These are phyloP conservation scores for Flaveria robusta DNA, from an alignment of 129 eudicot genomes.

Conservation along the genomic window DNA sequence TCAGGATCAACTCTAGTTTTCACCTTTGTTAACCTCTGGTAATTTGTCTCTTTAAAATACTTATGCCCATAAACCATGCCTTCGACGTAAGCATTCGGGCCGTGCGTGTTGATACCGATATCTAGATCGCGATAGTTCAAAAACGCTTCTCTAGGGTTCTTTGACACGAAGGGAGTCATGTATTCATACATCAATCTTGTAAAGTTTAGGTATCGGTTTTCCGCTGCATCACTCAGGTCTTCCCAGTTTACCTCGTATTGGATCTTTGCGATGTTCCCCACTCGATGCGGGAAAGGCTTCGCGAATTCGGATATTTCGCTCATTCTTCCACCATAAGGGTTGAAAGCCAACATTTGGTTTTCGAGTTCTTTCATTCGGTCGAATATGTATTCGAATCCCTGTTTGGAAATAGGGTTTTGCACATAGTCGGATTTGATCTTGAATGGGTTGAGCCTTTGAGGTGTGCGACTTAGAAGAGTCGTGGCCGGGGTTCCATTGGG, in stretches of 20 bases:
- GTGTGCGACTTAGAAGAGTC: conserved; percentile 32
- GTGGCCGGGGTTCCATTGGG: conserved; percentile 31
- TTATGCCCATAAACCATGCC: conserved; percentile 47
- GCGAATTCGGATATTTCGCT: conserved; percentile 40
- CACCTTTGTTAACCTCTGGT: conserved; percentile 39
- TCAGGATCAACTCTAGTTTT: conserved; percentile 47
- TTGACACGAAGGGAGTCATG: conserved; percentile 54
- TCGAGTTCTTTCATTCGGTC: conserved; percentile 30
- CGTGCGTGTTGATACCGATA: conserved; percentile 44
- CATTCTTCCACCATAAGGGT: conserved; percentile 60
- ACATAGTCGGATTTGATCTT: conserved; percentile 54
- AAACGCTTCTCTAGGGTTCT: conserved; percentile 53
- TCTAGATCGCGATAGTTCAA: conserved; percentile 58
- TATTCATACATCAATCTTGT: conserved; percentile 36
- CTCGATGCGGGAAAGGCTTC: conserved; percentile 52
- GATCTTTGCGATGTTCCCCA: conserved; percentile 45
- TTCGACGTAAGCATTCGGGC: conserved; percentile 32
- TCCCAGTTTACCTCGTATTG: conserved; percentile 39
- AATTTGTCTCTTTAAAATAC: conserved; percentile 44
- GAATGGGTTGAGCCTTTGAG: conserved; percentile 19
- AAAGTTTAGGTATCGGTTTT: conserved; percentile 24
- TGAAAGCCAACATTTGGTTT: conserved; percentile 33
- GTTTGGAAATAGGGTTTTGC: conserved; percentile 34
- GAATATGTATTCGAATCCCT: conserved; percentile 36
- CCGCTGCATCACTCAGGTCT: conserved; percentile 32